Base-by-base conservation (phyloP, 441 rosid species). In the Eruca vesicaria region DNA sequence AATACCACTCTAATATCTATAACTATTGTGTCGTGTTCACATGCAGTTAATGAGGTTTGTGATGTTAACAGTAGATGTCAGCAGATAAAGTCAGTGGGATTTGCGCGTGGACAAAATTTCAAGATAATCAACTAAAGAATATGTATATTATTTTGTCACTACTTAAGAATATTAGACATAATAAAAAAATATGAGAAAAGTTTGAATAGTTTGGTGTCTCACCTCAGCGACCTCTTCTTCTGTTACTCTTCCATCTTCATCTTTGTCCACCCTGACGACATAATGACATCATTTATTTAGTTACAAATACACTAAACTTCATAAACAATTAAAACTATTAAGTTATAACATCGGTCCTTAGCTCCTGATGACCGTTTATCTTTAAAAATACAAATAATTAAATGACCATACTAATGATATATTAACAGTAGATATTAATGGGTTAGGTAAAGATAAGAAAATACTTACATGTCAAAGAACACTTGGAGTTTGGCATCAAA, bases 221-320 rank as follows among this genome's bases (percentile, higher is more conserved):
- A 91, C 98, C 97, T 93, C 96, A 63, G 78, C 80, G 20, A 91
- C 98, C 84, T 93, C 98, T 79, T 84, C 96, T 78, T 93, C 97
- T 5, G 93, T 55, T 63, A 93, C 87, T 73, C 95, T 76, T 32
- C 98, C 98, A 61, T 88, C 98, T 3, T 89, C 95, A 31, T 94
- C 95, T 78, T 77, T 89, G 71, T 94, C 98, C 48, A 92, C 93
- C 98, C 98, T 94, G 87, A 81, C 77, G 65, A 78, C 53, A 36
- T 23, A 56, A 57, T 75, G 75, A 67, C 63, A 20, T 78, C 74
- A 78, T 36, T 16, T 43, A 18, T 35, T 58, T 66, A 65, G 36
- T 66, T 57, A 56, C 80, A 10, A 31, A n/a, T 53, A 20, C 66
- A 66, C 61, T 28, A 45, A 45, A 36, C 64, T 9, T 48, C 21